These are phyloP conservation scores for Crataegus laevigata DNA, from an alignment of 306 rosid genomes.

Conservation along the genomic window DNA sequence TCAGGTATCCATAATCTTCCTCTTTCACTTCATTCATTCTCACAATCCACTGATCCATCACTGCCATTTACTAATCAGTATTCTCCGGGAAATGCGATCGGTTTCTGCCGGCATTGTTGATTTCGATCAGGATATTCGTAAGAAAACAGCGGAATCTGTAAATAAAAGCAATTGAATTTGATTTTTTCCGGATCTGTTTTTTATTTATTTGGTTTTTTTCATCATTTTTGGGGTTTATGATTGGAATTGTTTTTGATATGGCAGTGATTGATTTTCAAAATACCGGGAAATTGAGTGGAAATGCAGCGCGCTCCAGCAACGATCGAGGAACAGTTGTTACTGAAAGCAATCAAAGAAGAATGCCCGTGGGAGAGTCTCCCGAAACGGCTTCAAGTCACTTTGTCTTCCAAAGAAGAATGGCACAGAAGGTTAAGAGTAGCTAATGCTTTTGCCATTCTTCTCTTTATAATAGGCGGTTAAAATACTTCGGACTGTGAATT, in stretches of 20 bases:
- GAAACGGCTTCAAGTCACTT: constrained; percentile 58
- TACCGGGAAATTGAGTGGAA: constrained; percentile 25
- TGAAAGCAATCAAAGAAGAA: constrained; percentile 75
- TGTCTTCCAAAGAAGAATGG: constrained; percentile 88
- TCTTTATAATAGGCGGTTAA: background rate
- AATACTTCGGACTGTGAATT: background rate
- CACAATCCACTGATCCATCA: background rate
- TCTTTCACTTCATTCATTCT: background rate
- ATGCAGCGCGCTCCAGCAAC: constrained; percentile 63
- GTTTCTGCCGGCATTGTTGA: background rate
- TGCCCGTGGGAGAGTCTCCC: constrained; percentile 82
- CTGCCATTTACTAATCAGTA: no score
- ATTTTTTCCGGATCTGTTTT: background rate
- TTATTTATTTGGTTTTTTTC: background rate
- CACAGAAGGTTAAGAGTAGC: constrained; percentile 49
- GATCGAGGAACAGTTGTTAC: constrained; percentile 58
- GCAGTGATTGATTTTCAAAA: background rate
- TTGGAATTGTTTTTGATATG: constrained; percentile 3
- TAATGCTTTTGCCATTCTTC: background rate
- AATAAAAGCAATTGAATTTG: background rate
- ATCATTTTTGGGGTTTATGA: background rate
- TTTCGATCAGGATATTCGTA: background rate
- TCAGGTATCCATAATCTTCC: background rate
- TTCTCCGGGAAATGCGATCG: background rate
- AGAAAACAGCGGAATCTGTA: background rate